Conservation (phyloP, 176 grass and related monocot genomes). For the Saccharum spontaneum region DNA sequence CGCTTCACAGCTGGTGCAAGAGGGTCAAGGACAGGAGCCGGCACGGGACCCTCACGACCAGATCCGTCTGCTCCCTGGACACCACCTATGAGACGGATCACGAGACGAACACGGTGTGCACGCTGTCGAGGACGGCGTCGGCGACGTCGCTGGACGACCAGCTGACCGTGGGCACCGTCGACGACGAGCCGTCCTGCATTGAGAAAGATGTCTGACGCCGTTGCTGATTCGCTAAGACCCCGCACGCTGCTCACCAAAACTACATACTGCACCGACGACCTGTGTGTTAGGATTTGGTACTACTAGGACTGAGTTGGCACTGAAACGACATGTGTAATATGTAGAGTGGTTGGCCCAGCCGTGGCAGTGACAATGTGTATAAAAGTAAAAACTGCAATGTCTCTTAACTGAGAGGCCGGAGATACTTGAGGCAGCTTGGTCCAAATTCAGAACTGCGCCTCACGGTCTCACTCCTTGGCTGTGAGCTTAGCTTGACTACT, state of each 20-base stretch:
- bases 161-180: slow-evolving; percentile 32
- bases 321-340: not conserved
- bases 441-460: too few species aligned
- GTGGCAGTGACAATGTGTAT: too few species aligned
- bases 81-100: slow-evolving; percentile 70
- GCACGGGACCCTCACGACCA: slow-evolving; percentile 39
- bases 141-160: slow-evolving; percentile 63
- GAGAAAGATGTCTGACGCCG: slow-evolving; percentile 21
- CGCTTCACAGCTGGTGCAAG: slow-evolving; percentile 89
- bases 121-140: slow-evolving; percentile 71
- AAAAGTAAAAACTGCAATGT: too few species aligned
- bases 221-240: not conserved
- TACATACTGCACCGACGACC: not conserved
- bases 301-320: not conserved
- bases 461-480: too few species aligned
- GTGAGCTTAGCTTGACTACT: too few species aligned
- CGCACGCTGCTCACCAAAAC: not conserved
- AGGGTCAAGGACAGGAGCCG: slow-evolving; percentile 67
- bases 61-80: slow-evolving; percentile 80
- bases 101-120: slow-evolving; percentile 75
- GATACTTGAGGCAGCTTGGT: too few species aligned
- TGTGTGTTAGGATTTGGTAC: not conserved
- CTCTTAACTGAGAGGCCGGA: too few species aligned
- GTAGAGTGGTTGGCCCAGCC: too few species aligned
- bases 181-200: slow-evolving; percentile 32